phyloP scores from a whole-genome alignment of 257 asterid species.

The Gynochthodes officinalis region DNA sequence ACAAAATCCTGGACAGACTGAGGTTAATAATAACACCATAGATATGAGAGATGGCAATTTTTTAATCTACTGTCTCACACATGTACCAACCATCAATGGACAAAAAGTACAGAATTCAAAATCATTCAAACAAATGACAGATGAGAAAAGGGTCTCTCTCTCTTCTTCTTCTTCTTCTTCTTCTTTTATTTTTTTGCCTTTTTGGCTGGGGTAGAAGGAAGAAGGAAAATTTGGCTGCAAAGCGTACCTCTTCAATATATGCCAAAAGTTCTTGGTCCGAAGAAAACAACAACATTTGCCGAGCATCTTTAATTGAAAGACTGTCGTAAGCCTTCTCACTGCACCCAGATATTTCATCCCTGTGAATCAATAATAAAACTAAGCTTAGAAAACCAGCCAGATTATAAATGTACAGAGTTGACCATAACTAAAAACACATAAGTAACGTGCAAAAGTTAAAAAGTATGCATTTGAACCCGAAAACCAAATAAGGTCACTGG shows the following conservation, averaged over 20 bases:
- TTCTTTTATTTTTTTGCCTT: too few relatives aligned
- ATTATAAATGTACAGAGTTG: background rate
- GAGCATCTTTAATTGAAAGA: conserved; percentile 64
- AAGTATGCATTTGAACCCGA: background rate
- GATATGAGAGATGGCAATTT: background rate
- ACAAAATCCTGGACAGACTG: background rate
- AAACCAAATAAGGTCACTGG: background rate
- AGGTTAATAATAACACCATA: background rate
- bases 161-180: too few relatives aligned
- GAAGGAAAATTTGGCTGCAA: background rate
- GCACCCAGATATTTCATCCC: conserved; percentile 98
- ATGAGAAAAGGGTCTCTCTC: background rate
- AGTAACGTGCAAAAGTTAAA: background rate
- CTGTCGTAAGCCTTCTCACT: conserved; percentile 87
- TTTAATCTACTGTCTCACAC: background rate
- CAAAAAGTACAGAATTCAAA: background rate
- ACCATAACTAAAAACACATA: background rate
- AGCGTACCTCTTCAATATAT: conserved; percentile 54
- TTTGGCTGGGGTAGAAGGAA: background rate
- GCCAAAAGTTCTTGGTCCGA: conserved; percentile 64
- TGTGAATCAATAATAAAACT: conserved; percentile 26
- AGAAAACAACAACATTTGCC: conserved; percentile 64
- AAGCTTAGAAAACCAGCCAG: conserved; percentile 15
- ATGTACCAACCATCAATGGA: background rate
- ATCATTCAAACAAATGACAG: background rate